phyloP scores from a whole-genome alignment of 2,329 filamentous ascomycete species.

The Aotearoamyces nothofagi region DNA sequence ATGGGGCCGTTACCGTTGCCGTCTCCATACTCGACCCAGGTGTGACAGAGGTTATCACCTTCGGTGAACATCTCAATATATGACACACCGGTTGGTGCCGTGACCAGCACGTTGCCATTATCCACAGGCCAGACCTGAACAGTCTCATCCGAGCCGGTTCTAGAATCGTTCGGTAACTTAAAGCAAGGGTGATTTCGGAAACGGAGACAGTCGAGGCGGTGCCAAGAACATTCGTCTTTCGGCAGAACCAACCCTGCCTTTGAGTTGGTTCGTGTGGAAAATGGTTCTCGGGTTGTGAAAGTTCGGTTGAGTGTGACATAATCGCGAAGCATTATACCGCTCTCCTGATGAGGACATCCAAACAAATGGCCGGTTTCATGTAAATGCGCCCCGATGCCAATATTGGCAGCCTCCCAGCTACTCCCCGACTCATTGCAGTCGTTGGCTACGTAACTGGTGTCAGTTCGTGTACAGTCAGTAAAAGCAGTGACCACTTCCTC shows the following conservation, averaged over 20 bases:
- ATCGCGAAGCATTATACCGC: slow-evolving; percentile 82
- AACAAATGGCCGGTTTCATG: slow-evolving; percentile 86
- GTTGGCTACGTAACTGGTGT: slow-evolving; percentile 67
- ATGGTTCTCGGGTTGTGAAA: slow-evolving; percentile 70
- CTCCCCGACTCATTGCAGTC: slow-evolving; percentile 78
- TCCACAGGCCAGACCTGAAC: slow-evolving; percentile 81
- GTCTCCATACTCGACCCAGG: slow-evolving; percentile 67
- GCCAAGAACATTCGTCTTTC: slow-evolving; percentile 81
- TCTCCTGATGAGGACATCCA: slow-evolving; percentile 79
- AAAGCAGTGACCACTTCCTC: slow-evolving; percentile 87
- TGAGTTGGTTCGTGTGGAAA: slow-evolving; percentile 72
- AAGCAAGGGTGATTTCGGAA: slow-evolving; percentile 90
- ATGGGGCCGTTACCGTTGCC: slow-evolving; percentile 40
- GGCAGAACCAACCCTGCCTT: slow-evolving; percentile 62
- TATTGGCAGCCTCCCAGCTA: slow-evolving; percentile 89
- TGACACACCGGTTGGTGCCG: slow-evolving; percentile 66
- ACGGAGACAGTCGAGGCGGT: slow-evolving; percentile 73
- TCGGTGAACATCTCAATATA: slow-evolving; percentile 73
- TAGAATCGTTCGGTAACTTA: slow-evolving; percentile 60
- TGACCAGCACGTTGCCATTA: slow-evolving; percentile 58
- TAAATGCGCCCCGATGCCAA: slow-evolving; percentile 84
- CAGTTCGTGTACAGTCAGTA: slow-evolving; percentile 77
- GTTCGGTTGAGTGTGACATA: slow-evolving; percentile 74
- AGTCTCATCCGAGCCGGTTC: slow-evolving; percentile 50
- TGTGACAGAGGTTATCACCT: slow-evolving; percentile 64